These are phyloP conservation scores for Penicillium coprophilum DNA, from an alignment of 495 filamentous ascomycete genomes.

Conservation along the genomic window DNA sequence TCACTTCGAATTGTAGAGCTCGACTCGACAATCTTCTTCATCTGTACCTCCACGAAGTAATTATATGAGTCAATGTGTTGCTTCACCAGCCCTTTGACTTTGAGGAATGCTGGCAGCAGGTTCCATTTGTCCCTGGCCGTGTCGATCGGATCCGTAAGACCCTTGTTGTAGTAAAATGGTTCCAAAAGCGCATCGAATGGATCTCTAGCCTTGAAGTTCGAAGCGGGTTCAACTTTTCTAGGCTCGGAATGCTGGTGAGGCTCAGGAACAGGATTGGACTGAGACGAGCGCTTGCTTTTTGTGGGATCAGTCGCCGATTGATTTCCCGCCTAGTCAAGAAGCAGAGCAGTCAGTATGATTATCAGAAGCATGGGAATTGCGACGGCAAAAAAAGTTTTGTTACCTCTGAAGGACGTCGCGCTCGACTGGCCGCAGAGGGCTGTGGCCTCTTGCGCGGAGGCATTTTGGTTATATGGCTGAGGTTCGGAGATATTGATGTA, in stretches of 20 bases:
- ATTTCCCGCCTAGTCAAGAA: conserved; percentile 3
- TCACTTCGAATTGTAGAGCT: conserved; percentile 85
- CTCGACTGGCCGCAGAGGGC: conserved; percentile 25
- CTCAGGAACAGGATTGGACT: conserved; percentile 14
- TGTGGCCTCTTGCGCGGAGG: conserved; percentile 35
- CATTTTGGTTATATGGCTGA: conserved; percentile 22
- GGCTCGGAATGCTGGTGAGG: conserved; percentile 13
- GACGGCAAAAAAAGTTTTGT: conserved; percentile 31
- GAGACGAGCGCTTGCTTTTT: conserved; percentile 22
- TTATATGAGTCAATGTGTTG: conserved; percentile 99
- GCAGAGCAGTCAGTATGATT: conserved; percentile 9
- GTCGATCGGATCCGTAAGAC: conserved; percentile 86
- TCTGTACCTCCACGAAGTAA: conserved; percentile 89
- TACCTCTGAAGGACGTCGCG: conserved; percentile 30
- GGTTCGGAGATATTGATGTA: not conserved
- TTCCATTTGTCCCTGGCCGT: conserved; percentile 97
- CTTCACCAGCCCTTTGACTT: conserved; percentile 94
- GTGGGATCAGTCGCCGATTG: conserved; percentile 10
- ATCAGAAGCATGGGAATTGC: not conserved
- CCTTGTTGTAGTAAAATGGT: conserved; percentile 95
- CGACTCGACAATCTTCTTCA: conserved; percentile 92
- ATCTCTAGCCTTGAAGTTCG: conserved; percentile 40
- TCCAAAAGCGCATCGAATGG: conserved; percentile 84
- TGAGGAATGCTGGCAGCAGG: conserved; percentile 90
- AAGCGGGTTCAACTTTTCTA: conserved; percentile 6